Evolutionary conservation across 306 rosid species (phyloP), one percentile per base, ranked within the genome.

Genomic region (Lathyrus aphaca): DNA sequence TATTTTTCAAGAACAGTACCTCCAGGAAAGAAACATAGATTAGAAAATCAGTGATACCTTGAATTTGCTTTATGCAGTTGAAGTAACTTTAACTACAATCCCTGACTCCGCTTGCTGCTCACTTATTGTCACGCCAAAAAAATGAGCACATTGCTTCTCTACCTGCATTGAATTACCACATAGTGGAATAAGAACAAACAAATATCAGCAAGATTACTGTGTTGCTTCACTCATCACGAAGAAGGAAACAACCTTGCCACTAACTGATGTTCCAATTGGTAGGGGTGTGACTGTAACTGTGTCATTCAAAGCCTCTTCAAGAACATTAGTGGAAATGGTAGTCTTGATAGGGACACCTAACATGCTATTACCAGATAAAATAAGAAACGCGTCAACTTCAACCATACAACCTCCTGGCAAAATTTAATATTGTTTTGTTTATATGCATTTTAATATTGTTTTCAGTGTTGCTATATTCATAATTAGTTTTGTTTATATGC

Each of bases 331-430:
- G n/a, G 99, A 91, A 78, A 95, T 85, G 65, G 97, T 89, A 40
- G 99, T 95, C 88, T 95, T 95, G 84, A 95, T 95, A 64, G 99
- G 99, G 50, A 95, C 99, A 71, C 99, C 99, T 81, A 95, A 82
- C 89, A 91, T 95, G 88, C 99, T 95, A 80, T 59, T 77, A 77
- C 75, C 62, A 72, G 77, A 84, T 19, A 70, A 72, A 32, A 72
- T 49, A 43, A 83, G 79, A 60, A 65, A 68, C 70, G n/a, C n/a
- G n/a, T n/a, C n/a, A n/a, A n/a, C n/a, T n/a, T n/a, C n/a, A n/a
- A n/a, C n/a, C n/a, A n/a, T n/a, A n/a, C n/a, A n/a, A n/a, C n/a
- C n/a, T n/a, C n/a, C n/a, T n/a, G n/a, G n/a, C n/a, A n/a, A n/a
- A n/a, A n/a, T n/a, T n/a, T n/a, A n/a, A n/a, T n/a, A n/a, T n/a